Conservation (phyloP, 2,329 filamentous ascomycete genomes). For the Zymoseptoria passerinii region DNA sequence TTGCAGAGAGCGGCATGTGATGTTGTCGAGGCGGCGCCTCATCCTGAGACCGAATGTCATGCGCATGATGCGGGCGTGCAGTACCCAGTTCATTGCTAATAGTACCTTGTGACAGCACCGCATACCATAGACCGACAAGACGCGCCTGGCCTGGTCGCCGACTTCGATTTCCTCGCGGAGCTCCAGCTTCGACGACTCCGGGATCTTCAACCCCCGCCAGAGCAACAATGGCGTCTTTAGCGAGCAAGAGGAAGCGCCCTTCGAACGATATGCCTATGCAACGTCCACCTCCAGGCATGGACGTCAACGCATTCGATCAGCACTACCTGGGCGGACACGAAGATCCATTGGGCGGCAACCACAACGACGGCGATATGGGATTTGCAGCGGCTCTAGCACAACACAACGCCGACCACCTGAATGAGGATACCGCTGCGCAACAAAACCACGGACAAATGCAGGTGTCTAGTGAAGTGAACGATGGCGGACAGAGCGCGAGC, state of each 20-base stretch:
- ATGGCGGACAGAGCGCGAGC: constrained; percentile 41
- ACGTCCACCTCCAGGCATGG: constrained; percentile 28
- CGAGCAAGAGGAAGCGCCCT: constrained; percentile 41
- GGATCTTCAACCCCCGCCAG: neutral
- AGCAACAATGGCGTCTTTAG: constrained; percentile 19
- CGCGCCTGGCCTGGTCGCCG: neutral
- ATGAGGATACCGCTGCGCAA: constrained; percentile 10
- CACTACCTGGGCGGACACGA: constrained; percentile 30
- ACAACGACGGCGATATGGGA: constrained; percentile 36
- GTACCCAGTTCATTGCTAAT: neutral
- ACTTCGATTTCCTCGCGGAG: neutral
- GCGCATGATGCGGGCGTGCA: neutral
- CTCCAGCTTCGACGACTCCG: neutral
- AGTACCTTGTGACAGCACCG: neutral
- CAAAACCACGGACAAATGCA: constrained; percentile 11
- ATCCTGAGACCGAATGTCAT: too few relatives aligned
- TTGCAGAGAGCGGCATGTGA: neutral
- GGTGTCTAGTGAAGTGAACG: constrained; percentile 11
- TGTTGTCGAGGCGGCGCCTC: too few relatives aligned
- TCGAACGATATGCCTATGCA: constrained; percentile 35
- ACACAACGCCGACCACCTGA: constrained; percentile 21
- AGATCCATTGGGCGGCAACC: constrained; percentile 27
- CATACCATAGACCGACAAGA: neutral
- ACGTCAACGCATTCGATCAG: constrained; percentile 22
- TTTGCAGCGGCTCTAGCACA: constrained; percentile 29